Evolutionary conservation across 2,329 filamentous ascomycete genomes (phyloP).

Genomic region (Venturia nashicola): DNA sequence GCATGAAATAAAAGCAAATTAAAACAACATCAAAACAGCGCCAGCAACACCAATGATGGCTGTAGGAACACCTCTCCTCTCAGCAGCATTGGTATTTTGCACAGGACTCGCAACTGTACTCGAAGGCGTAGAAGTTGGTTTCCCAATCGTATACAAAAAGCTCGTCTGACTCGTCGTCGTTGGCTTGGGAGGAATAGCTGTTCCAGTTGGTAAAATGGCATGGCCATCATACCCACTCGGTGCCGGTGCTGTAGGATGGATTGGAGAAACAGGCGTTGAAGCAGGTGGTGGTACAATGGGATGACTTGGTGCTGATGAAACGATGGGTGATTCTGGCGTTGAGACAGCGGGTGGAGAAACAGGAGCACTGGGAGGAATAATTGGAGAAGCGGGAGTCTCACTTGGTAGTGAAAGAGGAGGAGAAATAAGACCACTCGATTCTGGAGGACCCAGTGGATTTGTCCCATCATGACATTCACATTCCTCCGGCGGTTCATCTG

Average conservation of each 20-base stretch:
- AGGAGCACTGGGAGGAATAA: background rate
- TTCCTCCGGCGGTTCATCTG: slow-evolving; percentile 8
- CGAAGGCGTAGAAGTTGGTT: slow-evolving; percentile 18
- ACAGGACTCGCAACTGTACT: background rate
- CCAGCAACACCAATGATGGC: background rate
- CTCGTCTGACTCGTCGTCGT: background rate
- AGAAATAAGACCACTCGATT: background rate
- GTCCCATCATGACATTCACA: background rate
- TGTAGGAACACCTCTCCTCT: background rate
- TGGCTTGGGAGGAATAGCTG: background rate
- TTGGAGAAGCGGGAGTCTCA: background rate
- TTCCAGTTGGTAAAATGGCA: background rate
- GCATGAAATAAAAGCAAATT: background rate
- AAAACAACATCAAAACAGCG: background rate
- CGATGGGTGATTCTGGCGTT: background rate
- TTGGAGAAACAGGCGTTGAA: background rate
- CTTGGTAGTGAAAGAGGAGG: background rate
- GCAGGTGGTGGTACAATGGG: background rate
- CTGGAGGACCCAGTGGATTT: background rate
- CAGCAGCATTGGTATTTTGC: background rate
- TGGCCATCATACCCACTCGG: background rate
- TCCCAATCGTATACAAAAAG: slow-evolving; percentile 12
- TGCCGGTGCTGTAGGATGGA: background rate
- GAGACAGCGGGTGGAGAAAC: background rate
- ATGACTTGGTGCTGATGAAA: background rate